A percentile compares a stretch with the other conserved stretches of the same genome.
These are phyloP conservation scores for Trichosporon sp. DNA, from an alignment of 1,284 basidiomycete genomes.

Conservation along the genomic window DNA sequence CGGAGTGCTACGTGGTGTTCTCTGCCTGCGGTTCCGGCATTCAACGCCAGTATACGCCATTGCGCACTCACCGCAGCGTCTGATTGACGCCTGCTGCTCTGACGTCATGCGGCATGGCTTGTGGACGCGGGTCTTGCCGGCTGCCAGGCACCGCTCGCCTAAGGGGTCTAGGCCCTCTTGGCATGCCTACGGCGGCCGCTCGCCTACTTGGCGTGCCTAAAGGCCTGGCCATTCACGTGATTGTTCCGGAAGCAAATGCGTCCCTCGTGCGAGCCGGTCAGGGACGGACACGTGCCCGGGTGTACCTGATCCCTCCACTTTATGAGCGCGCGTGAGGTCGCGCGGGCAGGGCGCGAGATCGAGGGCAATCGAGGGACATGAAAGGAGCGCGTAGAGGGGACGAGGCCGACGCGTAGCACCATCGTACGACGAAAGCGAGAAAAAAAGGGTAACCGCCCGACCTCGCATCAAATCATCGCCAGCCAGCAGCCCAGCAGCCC, in stretches of 20 bases:
- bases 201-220: background rate
- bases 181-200: background rate
- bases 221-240: background rate
- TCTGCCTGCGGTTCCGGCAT: background rate
- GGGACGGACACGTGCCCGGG: background rate
- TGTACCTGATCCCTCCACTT: background rate
- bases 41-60: background rate
- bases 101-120: background rate
- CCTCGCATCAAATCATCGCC: background rate
- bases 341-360: background rate
- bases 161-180: background rate
- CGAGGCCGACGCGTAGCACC: background rate
- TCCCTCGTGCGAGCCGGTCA: background rate
- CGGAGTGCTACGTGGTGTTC: background rate
- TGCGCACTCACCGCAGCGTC: background rate
- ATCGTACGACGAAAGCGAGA: conserved; percentile 2
- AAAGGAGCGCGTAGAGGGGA: background rate
- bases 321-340: background rate
- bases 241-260: background rate
- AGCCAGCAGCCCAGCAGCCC: no score
- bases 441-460: background rate
- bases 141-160: background rate
- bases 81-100: background rate
- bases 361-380: background rate
- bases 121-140: background rate